phyloP scores from a whole-genome alignment of 1,284 basidiomycete species.

The Grifola frondosa region DNA sequence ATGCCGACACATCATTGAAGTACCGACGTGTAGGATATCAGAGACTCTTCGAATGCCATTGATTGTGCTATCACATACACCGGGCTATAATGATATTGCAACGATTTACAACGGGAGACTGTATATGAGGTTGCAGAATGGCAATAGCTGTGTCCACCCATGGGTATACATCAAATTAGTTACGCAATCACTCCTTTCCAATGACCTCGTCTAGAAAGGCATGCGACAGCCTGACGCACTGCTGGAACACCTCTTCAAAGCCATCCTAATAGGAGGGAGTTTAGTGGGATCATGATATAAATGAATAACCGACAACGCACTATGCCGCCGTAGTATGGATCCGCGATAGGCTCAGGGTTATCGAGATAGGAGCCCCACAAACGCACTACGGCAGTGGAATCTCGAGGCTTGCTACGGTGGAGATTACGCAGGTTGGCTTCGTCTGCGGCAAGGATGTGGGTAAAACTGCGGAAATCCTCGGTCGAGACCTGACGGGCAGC shows the following conservation, averaged over 20 bases:
- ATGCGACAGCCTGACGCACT: slow-evolving; percentile 64
- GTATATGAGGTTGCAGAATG: neutral
- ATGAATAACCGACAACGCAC: slow-evolving; percentile 33
- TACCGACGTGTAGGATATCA: neutral
- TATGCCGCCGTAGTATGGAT: slow-evolving; percentile 74
- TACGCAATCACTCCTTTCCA: too few species aligned
- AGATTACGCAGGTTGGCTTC: slow-evolving; percentile 62
- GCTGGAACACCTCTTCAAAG: slow-evolving; percentile 63
- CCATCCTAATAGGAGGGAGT: slow-evolving; percentile 37
- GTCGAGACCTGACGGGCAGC: slow-evolving; percentile 55
- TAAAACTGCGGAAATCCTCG: slow-evolving; percentile 63
- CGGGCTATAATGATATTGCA: slow-evolving; percentile 14
- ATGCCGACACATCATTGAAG: slow-evolving; percentile 77
- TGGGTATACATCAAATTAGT: too few species aligned
- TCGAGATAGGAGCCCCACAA: slow-evolving; percentile 79
- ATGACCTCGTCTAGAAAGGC: slow-evolving; percentile 70
- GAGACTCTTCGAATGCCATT: slow-evolving; percentile 7
- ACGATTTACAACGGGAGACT: neutral
- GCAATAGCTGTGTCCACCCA: slow-evolving; percentile 3
- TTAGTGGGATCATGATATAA: neutral
- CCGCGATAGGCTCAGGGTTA: slow-evolving; percentile 58
- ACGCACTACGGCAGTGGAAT: slow-evolving; percentile 56
- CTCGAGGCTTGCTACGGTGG: slow-evolving; percentile 51
- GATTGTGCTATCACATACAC: too few species aligned
- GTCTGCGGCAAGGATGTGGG: slow-evolving; percentile 73